Evolutionary conservation across 2,329 filamentous ascomycete species (phyloP), one percentile per base, ranked within the genome.

Genomic region (Cordyceps pruinosa): DNA sequence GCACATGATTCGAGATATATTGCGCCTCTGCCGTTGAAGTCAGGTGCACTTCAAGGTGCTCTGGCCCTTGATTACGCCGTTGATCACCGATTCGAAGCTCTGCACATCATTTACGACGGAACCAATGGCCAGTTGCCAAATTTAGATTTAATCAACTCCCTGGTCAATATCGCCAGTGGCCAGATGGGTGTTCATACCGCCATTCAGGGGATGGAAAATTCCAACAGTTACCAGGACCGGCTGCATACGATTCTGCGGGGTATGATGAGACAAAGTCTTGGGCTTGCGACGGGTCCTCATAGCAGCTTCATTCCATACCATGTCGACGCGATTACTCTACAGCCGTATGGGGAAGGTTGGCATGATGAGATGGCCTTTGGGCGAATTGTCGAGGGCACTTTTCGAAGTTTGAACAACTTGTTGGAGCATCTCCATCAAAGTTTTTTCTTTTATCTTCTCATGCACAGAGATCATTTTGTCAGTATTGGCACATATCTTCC

Each of bases 301-400:
- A 96, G 90, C 70, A 88, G 88, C 64, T 99, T 99, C 70, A 97
- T 99, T 67, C 91, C 94, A 0, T 99, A 99, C 69, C 94, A 97
- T 65, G 89, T 99, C 60, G 94, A 99, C 69, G 94, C 94, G 3
- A 87, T 99, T 61, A 99, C 94, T 1, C 76, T 99, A 42, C 90
- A 94, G 66, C 90, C 94, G 0, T 88, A 90, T 59, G 93, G 93
- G 1, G 79, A 93, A 42, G 94, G 94, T 32, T 96, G 91, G 90
- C 90, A 97, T 67, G 94, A 99, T 69, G 94, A 97, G 73, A 97
- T 97, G 90, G 89, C 88, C 10, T 84, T 99, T 68, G 94, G 94
- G 6, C 82, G 92, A 56, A 86, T 92, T 0, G 80, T 97, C 5
- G 94, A 99, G 73, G 91, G 91, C 65, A 82, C 94, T 3, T 96